Conservation (phyloP, 768 basidiomycete species). For the Suillus sp. region DNA sequence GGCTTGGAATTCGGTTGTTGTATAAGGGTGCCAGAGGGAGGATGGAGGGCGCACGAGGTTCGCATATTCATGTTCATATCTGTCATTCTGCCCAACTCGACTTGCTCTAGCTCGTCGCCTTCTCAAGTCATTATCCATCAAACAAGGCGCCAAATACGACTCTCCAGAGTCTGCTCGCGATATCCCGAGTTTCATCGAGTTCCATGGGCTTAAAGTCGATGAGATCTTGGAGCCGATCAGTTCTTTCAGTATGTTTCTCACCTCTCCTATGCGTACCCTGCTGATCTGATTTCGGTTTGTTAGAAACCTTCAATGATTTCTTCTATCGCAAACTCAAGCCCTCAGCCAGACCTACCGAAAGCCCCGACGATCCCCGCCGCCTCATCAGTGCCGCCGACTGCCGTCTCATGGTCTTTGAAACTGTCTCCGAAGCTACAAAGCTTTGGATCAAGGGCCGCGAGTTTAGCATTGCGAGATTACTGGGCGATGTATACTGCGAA, state of each 20-base stretch:
- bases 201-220: slow-evolving; percentile 80
- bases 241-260: slow-evolving; percentile 68
- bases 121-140: slow-evolving; percentile 87
- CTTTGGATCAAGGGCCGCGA: slow-evolving; percentile 98
- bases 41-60: slow-evolving; percentile 89
- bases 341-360: slow-evolving; percentile 72
- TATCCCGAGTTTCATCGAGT: slow-evolving; percentile 86
- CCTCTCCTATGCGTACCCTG: slow-evolving; percentile 11
- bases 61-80: slow-evolving; percentile 23
- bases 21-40: slow-evolving; percentile 89
- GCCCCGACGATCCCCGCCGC: slow-evolving; percentile 71
- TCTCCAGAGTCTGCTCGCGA: slow-evolving; percentile 80
- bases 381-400: slow-evolving; percentile 94
- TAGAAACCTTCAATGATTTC: slow-evolving; percentile 93
- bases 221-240: slow-evolving; percentile 84
- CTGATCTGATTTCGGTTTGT: background rate
- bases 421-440: slow-evolving; percentile 79
- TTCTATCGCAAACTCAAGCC: slow-evolving; percentile 90
- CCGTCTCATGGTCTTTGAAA: slow-evolving; percentile 93
- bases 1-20: slow-evolving; percentile 87
- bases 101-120: slow-evolving; percentile 65
- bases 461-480: slow-evolving; percentile 76
- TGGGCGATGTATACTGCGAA: slow-evolving; percentile 76
- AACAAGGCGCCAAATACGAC: slow-evolving; percentile 94
- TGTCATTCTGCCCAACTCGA: slow-evolving; percentile 3